Base-by-base conservation (phyloP, 495 filamentous ascomycete genomes). In the Penicillium pancosmium region DNA sequence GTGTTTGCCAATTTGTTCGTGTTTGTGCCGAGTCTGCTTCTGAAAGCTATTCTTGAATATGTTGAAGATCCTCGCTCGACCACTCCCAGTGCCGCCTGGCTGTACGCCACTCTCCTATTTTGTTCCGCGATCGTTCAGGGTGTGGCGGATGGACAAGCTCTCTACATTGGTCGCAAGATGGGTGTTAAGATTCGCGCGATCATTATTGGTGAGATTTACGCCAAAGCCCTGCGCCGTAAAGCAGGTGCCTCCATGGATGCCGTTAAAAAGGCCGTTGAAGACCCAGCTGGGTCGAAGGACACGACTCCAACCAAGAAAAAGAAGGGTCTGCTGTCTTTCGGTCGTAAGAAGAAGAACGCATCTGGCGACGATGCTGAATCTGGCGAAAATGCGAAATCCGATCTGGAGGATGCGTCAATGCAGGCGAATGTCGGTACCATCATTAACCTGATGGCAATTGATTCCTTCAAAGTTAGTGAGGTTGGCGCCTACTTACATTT, bases 361-460 rank as follows among this genome's bases (percentile, higher is more conserved):
- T 64, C 62, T 67, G 68, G 66, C 50, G 70, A 61, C 19, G 78
- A 77, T 44, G 50, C 66, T 9, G 70, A 76, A 38, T 47, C 54
- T 44, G 60, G 69, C 50, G 63, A 71, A 33, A 73, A 74, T 34
- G 78, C 77, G 9, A 74, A 75, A 4, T 55, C 73, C 13, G 67
- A 78, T 21, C 59, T 73, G 49, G 75, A 67, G 7, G 77, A 81
- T 9, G 61, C 79, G 3, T 84, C 88, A 34, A 85, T 88, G 41
- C 90, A 95, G 72, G 94, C 90, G 18, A 97, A 96, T 62, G 80
- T 92, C 55, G 95, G 95, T 56, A 94, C 93, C 21, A 97, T 99
- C 69, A 98, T 98, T 76, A 99, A 98, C 69, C 74, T 99, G 61
- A 99, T 99, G 95, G 87, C 95, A 10, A 95, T 99, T 54, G 95